Evolutionary conservation across 208 protist species (phyloP).

Genomic region (Balamuthia mandrillaris): DNA sequence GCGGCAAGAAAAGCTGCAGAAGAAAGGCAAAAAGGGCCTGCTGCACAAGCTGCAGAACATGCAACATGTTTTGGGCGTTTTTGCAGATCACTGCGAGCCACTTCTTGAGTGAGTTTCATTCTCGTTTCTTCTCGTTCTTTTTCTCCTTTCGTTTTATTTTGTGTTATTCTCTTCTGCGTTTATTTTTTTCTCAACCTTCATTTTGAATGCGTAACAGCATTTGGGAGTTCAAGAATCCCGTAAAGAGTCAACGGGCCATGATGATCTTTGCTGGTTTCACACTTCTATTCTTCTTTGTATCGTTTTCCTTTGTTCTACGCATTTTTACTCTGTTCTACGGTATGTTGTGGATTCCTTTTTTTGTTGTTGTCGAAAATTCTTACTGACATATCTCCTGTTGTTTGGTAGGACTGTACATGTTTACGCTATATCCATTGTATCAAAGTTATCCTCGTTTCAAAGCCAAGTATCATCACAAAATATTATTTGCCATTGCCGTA

Average conservation of each 20-base stretch:
- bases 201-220: background rate
- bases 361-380: background rate
- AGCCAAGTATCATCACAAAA: background rate
- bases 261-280: background rate
- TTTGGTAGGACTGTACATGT: constrained; percentile 31
- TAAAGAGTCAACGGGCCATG: constrained; percentile 16
- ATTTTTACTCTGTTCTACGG: background rate
- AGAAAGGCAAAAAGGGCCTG: too few relatives aligned
- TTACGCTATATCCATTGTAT: constrained; percentile 24
- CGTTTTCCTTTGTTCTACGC: constrained; percentile 27
- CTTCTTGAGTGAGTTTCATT: too few relatives aligned
- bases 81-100: too few relatives aligned
- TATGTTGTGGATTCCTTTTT: background rate
- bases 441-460: constrained; percentile 37
- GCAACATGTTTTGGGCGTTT: too few relatives aligned
- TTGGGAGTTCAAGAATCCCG: constrained; percentile 36
- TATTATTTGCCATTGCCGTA: too few relatives aligned
- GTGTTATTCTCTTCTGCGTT: too few relatives aligned
- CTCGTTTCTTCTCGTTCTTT: too few relatives aligned
- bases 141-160: too few relatives aligned
- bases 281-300: constrained; percentile 31
- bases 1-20: too few relatives aligned
- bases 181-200: too few relatives aligned
- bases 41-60: too few relatives aligned
- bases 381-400: too few relatives aligned